Conservation (phyloP, 345 rosid genomes). For the Cardamine resedifolia region DNA sequence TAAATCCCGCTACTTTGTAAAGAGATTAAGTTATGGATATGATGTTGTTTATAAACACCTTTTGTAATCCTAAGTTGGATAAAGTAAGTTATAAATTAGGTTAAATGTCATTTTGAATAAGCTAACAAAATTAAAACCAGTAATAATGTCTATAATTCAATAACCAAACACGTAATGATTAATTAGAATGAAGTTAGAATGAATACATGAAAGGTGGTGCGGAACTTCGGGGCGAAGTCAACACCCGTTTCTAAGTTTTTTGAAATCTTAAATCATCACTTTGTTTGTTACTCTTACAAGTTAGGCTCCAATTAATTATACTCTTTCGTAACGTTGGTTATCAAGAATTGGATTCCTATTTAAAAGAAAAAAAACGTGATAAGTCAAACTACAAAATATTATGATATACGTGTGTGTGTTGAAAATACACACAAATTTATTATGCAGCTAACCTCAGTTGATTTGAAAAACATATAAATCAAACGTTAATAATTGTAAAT, state of each 20-base stretch:
- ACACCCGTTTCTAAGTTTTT: not conserved
- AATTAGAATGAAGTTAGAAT: conserved; percentile 10
- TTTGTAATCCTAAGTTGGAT: not conserved
- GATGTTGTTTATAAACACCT: too few species aligned
- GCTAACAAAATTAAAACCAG: not conserved
- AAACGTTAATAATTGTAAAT: too few species aligned
- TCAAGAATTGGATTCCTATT: not conserved
- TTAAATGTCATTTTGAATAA: not conserved
- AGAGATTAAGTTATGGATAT: too few species aligned
- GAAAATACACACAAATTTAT: not conserved
- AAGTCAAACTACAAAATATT: not conserved
- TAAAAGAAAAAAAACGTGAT: not conserved
- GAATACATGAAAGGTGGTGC: conserved; percentile 34
- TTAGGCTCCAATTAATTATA: conserved; percentile 10
- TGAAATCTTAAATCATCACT: conserved; percentile 16
- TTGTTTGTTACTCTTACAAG: conserved; percentile 26
- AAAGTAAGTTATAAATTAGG: not conserved
- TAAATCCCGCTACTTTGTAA: too few species aligned
- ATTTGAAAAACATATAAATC: too few species aligned
- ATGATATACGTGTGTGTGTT: not conserved
- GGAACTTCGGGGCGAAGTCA: conserved; percentile 13
- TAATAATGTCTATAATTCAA: conserved; percentile 1
- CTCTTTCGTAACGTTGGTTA: not conserved
- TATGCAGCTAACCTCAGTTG: too few species aligned
- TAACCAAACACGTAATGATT: conserved; percentile 19